Evolutionary conservation across 129 eudicot genomes (phyloP).

Genomic region (Tagetes erecta): DNA sequence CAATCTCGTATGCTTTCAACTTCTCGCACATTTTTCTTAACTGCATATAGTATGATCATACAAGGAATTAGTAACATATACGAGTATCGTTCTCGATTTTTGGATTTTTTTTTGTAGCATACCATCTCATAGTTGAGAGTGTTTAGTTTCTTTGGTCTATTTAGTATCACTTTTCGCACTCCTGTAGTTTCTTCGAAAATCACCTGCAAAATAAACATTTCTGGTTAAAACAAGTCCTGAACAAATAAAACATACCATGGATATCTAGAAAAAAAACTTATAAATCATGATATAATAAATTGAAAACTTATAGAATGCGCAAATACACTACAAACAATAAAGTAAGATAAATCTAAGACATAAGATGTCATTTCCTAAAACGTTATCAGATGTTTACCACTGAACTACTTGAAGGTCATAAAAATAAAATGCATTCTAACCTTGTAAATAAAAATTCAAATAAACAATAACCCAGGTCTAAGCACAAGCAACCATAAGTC

Average conservation of each 20-base stretch:
- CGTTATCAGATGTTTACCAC: too few relatives aligned
- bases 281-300: neutral
- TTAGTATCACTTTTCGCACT: slow-evolving; percentile 42
- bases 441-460: too few relatives aligned
- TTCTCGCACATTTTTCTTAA: slow-evolving; percentile 30
- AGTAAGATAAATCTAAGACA: too few relatives aligned
- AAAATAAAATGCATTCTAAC: neutral
- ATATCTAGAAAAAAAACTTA: neutral
- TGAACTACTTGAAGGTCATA: too few relatives aligned
- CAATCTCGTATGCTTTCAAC: slow-evolving; percentile 39
- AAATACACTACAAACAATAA: too few relatives aligned
- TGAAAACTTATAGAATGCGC: neutral
- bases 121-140: slow-evolving; percentile 51
- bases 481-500: neutral
- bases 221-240: neutral
- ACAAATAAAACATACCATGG: neutral
- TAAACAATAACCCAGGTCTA: neutral
- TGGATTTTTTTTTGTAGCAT: neutral
- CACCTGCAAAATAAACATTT: slow-evolving; percentile 27
- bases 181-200: slow-evolving; percentile 40
- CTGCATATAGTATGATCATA: slow-evolving; percentile 22
- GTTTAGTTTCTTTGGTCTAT: slow-evolving; percentile 45
- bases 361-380: too few relatives aligned
- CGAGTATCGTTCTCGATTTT: neutral
- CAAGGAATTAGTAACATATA: neutral